Conservation (phyloP, 2,329 filamentous ascomycete species). For the Aureobasidium mangrovei region DNA sequence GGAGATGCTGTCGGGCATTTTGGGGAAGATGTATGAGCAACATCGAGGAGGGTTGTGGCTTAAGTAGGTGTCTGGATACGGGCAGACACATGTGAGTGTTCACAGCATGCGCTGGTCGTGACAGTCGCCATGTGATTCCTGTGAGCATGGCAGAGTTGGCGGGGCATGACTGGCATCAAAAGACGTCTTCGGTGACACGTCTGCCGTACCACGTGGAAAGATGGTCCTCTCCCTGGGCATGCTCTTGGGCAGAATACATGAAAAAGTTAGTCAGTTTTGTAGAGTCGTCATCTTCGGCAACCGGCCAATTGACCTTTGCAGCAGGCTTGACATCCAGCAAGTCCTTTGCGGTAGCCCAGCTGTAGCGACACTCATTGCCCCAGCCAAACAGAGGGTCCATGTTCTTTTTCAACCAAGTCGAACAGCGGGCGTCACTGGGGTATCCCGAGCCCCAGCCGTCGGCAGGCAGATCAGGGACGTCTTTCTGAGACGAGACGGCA, state of each 20-base stretch:
- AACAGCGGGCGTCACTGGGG: conserved; percentile 75
- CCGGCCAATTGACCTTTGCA: conserved; percentile 75
- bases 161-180: conserved; percentile 38
- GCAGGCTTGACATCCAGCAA: conserved; percentile 69
- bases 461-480: conserved; percentile 21
- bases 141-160: background rate
- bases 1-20: background rate
- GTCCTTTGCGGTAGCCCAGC: conserved; percentile 92
- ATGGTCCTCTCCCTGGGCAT: conserved; percentile 46
- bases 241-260: conserved; percentile 35
- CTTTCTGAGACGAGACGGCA: conserved; percentile 25
- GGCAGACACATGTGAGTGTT: background rate
- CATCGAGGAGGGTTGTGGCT: background rate
- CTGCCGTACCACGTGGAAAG: conserved; percentile 76
- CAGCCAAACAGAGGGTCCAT: conserved; percentile 95
- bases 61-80: background rate
- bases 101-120: background rate
- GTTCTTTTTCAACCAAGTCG: conserved; percentile 70
- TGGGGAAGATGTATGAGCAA: background rate
- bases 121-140: background rate
- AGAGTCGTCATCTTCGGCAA: conserved; percentile 56
- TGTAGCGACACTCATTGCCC: conserved; percentile 87
- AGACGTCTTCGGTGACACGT: conserved; percentile 59
- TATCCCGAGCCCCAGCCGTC: conserved; percentile 84
- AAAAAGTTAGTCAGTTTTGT: conserved; percentile 72